These are phyloP conservation scores for Plenodomus tracheiphilus DNA, from an alignment of 2,329 filamentous ascomycete genomes.

Conservation along the genomic window DNA sequence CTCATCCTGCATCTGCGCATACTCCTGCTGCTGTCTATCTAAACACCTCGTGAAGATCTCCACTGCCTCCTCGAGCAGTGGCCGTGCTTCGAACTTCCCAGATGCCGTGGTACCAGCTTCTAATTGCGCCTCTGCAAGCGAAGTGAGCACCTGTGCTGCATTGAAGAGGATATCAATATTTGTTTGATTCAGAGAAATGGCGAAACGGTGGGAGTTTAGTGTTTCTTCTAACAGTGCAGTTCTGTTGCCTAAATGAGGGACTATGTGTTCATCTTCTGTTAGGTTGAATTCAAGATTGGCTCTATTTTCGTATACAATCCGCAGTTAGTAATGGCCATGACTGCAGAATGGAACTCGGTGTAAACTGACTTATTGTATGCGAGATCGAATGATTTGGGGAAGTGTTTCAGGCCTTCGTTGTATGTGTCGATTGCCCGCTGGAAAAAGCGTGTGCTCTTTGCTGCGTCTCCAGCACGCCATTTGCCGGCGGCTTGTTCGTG, in stretches of 20 bases:
- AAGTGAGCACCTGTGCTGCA: constrained; percentile 69
- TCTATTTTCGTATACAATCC: no score
- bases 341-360: no score
- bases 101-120: constrained; percentile 53
- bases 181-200: constrained; percentile 61
- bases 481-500: constrained; percentile 74
- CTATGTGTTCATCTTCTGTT: constrained; percentile 66
- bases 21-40: constrained; percentile 50
- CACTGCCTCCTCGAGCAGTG: constrained; percentile 62
- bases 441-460: constrained; percentile 65
- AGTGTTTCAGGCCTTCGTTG: constrained; percentile 63
- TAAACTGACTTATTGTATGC: constrained; percentile 75
- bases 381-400: constrained; percentile 67
- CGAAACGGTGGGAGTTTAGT: constrained; percentile 65
- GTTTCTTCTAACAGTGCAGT: constrained; percentile 62
- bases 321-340: no score
- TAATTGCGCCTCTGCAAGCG: constrained; percentile 63
- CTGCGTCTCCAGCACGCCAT: constrained; percentile 71
- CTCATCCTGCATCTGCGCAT: constrained; percentile 45
- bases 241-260: constrained; percentile 60
- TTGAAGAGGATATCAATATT: constrained; percentile 74
- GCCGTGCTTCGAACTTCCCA: constrained; percentile 52
- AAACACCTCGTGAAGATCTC: constrained; percentile 60
- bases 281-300: constrained; percentile 71
- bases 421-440: constrained; percentile 69